phyloP scores from a whole-genome alignment of 345 rosid species.

The Rubroshorea leprosula region DNA sequence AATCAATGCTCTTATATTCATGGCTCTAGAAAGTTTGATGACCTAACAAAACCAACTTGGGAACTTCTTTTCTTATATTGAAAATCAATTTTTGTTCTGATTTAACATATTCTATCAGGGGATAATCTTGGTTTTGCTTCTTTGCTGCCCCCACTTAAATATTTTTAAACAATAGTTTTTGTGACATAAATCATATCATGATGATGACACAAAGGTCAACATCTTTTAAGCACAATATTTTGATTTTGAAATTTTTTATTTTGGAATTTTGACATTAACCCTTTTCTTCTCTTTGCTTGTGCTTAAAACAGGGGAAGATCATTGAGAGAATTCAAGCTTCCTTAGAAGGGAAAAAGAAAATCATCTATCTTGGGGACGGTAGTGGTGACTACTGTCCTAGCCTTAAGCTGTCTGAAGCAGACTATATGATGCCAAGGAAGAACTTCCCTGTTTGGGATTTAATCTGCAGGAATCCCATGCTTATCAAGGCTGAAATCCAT shows the following conservation, averaged over 20 bases:
- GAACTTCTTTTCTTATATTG: too few species aligned
- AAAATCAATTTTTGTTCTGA: too few species aligned
- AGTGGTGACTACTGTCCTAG: constrained; percentile 78
- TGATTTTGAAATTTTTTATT: too few species aligned
- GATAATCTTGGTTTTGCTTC: neutral
- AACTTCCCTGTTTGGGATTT: constrained; percentile 77
- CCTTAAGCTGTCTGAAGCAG: constrained; percentile 50
- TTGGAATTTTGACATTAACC: neutral
- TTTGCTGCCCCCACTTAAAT: neutral
- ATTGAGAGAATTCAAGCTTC: constrained; percentile 66
- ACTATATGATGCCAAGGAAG: constrained; percentile 81
- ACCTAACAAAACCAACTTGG: neutral
- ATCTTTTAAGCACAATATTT: too few species aligned
- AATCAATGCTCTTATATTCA: too few species aligned
- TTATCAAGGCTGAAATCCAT: constrained; percentile 55
- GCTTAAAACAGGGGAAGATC: constrained; percentile 39
- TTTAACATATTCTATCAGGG: too few species aligned
- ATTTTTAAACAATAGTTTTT: too few species aligned
- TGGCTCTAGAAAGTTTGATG: too few species aligned
- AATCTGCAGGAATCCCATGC: constrained; percentile 43
- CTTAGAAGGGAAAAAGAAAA: constrained; percentile 40
- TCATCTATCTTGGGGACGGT: constrained; percentile 85
- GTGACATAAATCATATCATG: too few species aligned
- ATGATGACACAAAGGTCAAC: neutral
- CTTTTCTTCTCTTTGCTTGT: neutral